phyloP scores from a whole-genome alignment of 805 yeast species.

The Nakazawaea wickerhamii region DNA sequence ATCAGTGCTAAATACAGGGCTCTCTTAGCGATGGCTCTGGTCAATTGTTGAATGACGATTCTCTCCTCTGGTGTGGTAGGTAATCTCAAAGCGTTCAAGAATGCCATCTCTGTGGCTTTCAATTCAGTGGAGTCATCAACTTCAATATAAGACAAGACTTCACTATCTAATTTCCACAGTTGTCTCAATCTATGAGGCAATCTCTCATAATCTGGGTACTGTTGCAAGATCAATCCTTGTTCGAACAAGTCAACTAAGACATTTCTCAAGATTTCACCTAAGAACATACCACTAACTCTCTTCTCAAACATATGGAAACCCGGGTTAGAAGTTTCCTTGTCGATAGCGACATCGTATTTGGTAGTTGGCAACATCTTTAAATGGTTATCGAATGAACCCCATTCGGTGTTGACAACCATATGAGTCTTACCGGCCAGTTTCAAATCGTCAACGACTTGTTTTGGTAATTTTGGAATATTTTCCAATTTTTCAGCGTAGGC shows the following conservation, averaged over 20 bases:
- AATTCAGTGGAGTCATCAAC: conserved; percentile 76
- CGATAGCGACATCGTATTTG: conserved; percentile 68
- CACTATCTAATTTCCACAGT: conserved; percentile 76
- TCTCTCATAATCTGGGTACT: conserved; percentile 35
- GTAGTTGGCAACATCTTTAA: conserved; percentile 72
- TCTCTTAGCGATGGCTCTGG: conserved; percentile 76
- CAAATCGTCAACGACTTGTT: conserved; percentile 32
- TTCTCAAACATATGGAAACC: conserved; percentile 92
- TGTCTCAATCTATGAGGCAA: conserved; percentile 62
- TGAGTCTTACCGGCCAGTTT: conserved; percentile 43
- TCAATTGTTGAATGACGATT: conserved; percentile 60
- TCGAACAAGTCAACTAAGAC: conserved; percentile 63
- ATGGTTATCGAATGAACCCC: conserved; percentile 96
- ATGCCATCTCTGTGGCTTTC: conserved; percentile 61
- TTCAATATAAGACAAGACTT: conserved; percentile 80
- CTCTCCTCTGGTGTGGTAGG: conserved; percentile 73
- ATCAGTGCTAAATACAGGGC: conserved; percentile 89
- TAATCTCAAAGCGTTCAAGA: conserved; percentile 61
- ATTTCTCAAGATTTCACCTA: conserved; percentile 84
- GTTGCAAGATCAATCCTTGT: conserved; percentile 52
- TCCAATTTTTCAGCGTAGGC: conserved; percentile 80
- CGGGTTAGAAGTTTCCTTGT: conserved; percentile 68
- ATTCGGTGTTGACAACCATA: conserved; percentile 93
- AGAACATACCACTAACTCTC: conserved; percentile 85
- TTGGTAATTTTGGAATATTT: conserved; percentile 69